Evolutionary conservation across 805 yeast genomes (phyloP).

Genomic region (Metschnikowia matae): DNA sequence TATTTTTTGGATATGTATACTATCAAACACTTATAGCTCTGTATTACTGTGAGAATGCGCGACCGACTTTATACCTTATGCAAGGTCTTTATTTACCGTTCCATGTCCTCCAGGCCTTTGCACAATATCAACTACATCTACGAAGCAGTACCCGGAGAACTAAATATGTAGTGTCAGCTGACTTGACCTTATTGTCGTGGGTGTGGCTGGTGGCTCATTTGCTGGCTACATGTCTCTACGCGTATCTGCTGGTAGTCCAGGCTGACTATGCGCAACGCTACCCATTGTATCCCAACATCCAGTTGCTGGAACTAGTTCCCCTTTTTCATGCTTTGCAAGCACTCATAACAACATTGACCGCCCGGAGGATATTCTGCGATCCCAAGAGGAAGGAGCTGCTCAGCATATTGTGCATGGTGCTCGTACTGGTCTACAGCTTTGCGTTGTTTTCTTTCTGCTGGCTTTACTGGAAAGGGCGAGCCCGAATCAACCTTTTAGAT

Average conservation of each 20-base stretch:
- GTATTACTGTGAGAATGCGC: background rate
- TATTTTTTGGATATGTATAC: too few relatives aligned
- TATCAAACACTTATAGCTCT: too few relatives aligned
- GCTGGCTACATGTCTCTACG: constrained; percentile 8
- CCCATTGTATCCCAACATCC: constrained; percentile 10
- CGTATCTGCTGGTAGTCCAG: constrained; percentile 7
- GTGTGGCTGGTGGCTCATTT: constrained; percentile 10
- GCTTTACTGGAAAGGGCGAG: constrained; percentile 4
- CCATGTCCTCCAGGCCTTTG: constrained; percentile 8
- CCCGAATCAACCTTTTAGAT: constrained; percentile 14
- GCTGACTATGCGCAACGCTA: constrained; percentile 10
- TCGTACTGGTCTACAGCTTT: constrained; percentile 1
- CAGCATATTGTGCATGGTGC: constrained; percentile 12
- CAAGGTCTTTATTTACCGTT: constrained; percentile 5
- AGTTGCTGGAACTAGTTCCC: background rate
- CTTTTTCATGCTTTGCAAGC: background rate
- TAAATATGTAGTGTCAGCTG: constrained; percentile 10
- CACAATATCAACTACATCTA: constrained; percentile 5
- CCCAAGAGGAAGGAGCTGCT: constrained; percentile 8
- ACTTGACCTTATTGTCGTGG: constrained; percentile 12
- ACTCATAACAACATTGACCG: background rate
- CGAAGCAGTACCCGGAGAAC: constrained; percentile 4
- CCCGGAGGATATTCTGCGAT: constrained; percentile 1
- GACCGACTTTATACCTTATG: background rate
- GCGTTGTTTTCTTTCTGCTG: background rate